Percentiles rank a stretch among this genome's conserved stretches.
Conservation (phyloP, 2,329 filamentous ascomycete species). For the Sclerotinia sclerotiorum region DNA sequence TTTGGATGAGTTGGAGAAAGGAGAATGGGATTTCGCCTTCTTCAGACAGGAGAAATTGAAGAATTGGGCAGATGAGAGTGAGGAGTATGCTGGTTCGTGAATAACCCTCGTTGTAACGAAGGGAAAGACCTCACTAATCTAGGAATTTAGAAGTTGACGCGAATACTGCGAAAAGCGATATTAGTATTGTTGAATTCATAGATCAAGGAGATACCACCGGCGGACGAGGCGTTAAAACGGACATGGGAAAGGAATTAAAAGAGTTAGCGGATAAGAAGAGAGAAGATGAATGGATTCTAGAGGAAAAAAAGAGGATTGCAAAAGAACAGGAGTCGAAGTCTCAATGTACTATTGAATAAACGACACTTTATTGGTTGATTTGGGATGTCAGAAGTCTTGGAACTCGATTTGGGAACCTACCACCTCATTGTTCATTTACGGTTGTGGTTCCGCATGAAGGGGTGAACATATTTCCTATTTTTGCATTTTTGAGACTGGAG, state of each 20-base stretch:
- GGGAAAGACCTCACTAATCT: background rate
- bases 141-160: constrained; percentile 16
- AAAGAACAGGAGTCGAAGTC: background rate
- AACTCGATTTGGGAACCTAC: background rate
- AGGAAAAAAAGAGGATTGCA: constrained; percentile 1
- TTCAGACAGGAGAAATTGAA: constrained; percentile 75
- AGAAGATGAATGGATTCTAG: constrained; percentile 2
- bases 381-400: background rate
- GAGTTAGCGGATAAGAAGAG: background rate
- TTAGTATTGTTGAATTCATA: background rate
- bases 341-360: background rate
- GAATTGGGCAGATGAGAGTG: constrained; percentile 43
- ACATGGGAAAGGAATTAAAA: background rate
- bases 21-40: constrained; percentile 85
- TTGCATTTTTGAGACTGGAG: background rate
- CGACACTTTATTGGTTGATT: background rate
- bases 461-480: background rate
- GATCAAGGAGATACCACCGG: constrained; percentile 17
- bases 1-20: constrained; percentile 58
- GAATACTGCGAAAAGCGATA: background rate
- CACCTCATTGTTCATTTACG: background rate
- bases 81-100: constrained; percentile 34
- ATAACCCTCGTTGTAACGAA: background rate
- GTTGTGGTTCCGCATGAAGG: background rate
- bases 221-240: constrained; percentile 14